A percentile compares a stretch with the other conserved stretches of the same genome.
Conservation (phyloP, 257 asterid genomes). For the Solanum microdontum region DNA sequence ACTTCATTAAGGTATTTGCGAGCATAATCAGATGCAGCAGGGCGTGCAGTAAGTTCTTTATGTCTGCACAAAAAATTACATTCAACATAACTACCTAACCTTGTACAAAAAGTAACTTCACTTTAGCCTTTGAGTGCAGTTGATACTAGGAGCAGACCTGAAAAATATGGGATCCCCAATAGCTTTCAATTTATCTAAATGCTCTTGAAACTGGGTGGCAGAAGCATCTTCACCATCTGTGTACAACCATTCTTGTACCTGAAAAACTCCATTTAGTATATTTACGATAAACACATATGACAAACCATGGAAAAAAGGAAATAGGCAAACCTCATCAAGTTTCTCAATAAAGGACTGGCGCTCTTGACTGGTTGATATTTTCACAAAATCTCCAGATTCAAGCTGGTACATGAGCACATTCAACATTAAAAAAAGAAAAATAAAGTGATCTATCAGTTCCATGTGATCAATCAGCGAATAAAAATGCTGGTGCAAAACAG, state of each 20-base stretch:
- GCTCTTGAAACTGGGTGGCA: constrained; percentile 75
- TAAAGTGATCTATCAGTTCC: background rate
- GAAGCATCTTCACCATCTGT: constrained; percentile 99
- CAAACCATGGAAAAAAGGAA: constrained; percentile 6
- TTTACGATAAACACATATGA: background rate
- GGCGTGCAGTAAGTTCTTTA: constrained; percentile 83
- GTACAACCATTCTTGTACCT: constrained; percentile 98
- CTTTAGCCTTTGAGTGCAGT: background rate
- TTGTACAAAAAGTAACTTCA: background rate
- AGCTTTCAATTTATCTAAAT: constrained; percentile 67
- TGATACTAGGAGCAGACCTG: constrained; percentile 38
- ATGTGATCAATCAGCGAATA: background rate
- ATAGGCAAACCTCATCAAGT: constrained; percentile 73
- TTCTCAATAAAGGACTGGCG: constrained; percentile 71
- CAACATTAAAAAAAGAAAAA: background rate
- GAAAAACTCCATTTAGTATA: constrained; percentile 4
- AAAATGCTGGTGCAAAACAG: background rate
- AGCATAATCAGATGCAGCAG: constrained; percentile 76
- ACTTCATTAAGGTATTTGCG: constrained; percentile 50
- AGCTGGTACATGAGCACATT: constrained; percentile 29
- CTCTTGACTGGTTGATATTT: constrained; percentile 63
- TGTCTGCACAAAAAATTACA: constrained; percentile 30
- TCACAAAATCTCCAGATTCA: constrained; percentile 70
- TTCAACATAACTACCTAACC: background rate
- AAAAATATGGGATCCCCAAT: constrained; percentile 89